Evolutionary conservation across 768 basidiomycete species (phyloP).

Genomic region (Inosperma sp.): DNA sequence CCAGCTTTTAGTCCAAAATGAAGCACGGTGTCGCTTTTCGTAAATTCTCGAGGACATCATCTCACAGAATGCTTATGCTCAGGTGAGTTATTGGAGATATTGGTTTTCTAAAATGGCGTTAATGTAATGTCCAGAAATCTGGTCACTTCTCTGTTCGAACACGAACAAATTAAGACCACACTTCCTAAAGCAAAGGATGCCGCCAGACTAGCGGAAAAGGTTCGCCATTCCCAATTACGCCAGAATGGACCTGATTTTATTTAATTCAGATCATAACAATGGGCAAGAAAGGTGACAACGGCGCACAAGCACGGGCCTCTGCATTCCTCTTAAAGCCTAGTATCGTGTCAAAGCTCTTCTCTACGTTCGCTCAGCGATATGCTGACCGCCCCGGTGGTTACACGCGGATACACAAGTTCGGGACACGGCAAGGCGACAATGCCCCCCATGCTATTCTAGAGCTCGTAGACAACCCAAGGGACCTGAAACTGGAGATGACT

Average conservation of each 20-base stretch:
- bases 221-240: conserved; percentile 19
- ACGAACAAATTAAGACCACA: conserved; percentile 95
- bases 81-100: conserved; percentile 47
- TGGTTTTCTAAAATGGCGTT: conserved; percentile 4
- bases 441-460: conserved; percentile 90
- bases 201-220: conserved; percentile 91
- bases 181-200: conserved; percentile 92
- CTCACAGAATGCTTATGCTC: conserved; percentile 90
- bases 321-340: conserved; percentile 72
- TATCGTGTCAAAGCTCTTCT: conserved; percentile 80
- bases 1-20: conserved; percentile 42
- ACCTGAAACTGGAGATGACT: conserved; percentile 84
- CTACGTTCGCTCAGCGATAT: conserved; percentile 76
- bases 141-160: conserved; percentile 89
- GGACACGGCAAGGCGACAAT: conserved; percentile 87
- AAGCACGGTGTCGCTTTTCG: conserved; percentile 93
- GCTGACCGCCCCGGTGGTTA: conserved; percentile 83
- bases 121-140: conserved; percentile 60
- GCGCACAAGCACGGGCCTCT: conserved; percentile 66
- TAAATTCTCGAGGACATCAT: conserved; percentile 87
- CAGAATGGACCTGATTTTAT: not conserved
- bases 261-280: conserved; percentile 75
- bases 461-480: conserved; percentile 90
- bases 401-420: conserved; percentile 89
- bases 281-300: conserved; percentile 77